These are phyloP conservation scores for Brassica incana DNA, from an alignment of 345 rosid species.

Conservation along the genomic window DNA sequence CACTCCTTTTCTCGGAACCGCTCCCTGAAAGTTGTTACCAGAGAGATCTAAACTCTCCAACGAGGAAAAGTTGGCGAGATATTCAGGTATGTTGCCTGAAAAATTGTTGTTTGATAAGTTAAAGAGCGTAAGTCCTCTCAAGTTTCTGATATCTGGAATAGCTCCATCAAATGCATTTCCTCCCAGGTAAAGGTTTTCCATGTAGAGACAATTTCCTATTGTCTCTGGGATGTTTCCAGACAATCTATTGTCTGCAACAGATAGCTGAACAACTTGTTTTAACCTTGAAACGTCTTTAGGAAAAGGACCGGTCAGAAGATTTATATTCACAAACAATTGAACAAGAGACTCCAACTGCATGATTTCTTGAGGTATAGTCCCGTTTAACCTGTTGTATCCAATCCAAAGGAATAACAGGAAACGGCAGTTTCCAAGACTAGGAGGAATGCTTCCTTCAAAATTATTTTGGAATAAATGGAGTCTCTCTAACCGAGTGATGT, in stretches of 20 bases:
- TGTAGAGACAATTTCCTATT: slow-evolving; percentile 5
- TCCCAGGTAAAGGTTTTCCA: not conserved
- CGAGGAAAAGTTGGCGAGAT: slow-evolving; percentile 5
- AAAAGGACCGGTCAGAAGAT: not conserved
- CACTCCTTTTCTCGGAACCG: slow-evolving; percentile 32
- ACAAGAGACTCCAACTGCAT: not conserved
- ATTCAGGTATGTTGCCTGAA: slow-evolving; percentile 21
- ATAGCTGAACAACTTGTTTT: not conserved
- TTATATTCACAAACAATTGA: not conserved
- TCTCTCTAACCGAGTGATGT: not conserved
- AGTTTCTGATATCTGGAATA: slow-evolving; percentile 20
- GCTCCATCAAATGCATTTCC: slow-evolving; percentile 19
- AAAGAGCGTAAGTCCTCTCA: not conserved
- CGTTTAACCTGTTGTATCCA: not conserved
- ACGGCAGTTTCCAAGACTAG: not conserved
- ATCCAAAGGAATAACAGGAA: not conserved
- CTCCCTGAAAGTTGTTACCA: slow-evolving; percentile 31
- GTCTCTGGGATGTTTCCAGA: not conserved
- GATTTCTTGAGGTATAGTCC: not conserved
- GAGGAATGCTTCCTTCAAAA: not conserved
- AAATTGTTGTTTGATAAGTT: slow-evolving; percentile 17
- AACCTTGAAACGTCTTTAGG: slow-evolving; percentile 16
- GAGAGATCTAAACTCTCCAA: slow-evolving; percentile 22
- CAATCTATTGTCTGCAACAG: not conserved
- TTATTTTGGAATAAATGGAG: not conserved